Conservation (phyloP, 2,329 filamentous ascomycete species). For the Diaporthe aspalathi region DNA sequence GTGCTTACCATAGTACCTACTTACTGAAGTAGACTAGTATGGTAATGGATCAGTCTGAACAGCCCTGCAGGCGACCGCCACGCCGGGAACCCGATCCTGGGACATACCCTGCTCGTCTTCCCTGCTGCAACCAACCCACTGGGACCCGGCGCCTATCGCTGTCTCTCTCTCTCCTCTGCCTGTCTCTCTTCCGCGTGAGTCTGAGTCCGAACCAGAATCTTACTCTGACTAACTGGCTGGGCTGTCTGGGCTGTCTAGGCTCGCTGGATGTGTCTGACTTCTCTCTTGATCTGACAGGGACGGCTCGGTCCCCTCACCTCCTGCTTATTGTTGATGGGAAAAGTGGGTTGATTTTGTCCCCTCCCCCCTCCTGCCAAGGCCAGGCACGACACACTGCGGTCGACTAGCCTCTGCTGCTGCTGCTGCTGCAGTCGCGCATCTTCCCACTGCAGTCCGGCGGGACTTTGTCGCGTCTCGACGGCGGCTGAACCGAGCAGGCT, state of each 20-base stretch:
- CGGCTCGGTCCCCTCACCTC: neutral
- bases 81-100: constrained; percentile 32
- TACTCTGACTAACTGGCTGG: neutral
- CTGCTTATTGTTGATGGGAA: constrained; percentile 17
- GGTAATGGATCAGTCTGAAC: constrained; percentile 4
- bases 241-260: no score
- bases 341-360: constrained; percentile 19
- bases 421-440: constrained; percentile 3
- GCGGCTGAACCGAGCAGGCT: constrained; percentile 1
- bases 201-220: neutral
- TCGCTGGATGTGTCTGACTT: no score
- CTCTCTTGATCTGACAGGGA: constrained; percentile 4
- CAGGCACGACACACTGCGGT: constrained; percentile 23
- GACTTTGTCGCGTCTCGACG: constrained; percentile 2
- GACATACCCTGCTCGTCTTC: constrained; percentile 24
- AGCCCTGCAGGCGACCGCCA: constrained; percentile 27
- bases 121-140: constrained; percentile 33
- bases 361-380: constrained; percentile 27
- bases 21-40: no score
- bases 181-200: neutral
- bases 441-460: neutral
- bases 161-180: no score
- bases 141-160: constrained; percentile 31
- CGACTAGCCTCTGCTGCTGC: constrained; percentile 18
- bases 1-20: neutral